phyloP scores from a whole-genome alignment of 176 grass and related monocot genomes.

The Raddia guianensis region DNA sequence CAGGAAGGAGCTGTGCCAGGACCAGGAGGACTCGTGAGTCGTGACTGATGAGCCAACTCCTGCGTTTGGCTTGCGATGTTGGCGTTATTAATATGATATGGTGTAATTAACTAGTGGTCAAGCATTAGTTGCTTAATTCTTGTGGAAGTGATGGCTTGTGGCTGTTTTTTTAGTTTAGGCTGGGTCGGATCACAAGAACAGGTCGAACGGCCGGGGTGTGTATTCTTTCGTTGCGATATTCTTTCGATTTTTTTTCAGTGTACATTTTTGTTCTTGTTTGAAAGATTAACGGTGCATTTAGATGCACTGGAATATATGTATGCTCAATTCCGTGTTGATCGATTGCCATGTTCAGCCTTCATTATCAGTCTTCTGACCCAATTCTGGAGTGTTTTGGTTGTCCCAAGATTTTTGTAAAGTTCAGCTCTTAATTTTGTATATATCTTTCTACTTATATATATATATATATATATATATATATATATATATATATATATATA shows the following conservation, averaged over 20 bases:
- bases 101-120: slow-evolving; percentile 25
- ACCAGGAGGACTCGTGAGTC: slow-evolving; percentile 47
- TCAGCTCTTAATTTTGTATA: background rate
- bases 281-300: background rate
- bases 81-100: slow-evolving; percentile 9
- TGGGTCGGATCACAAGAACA: slow-evolving; percentile 63
- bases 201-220: background rate
- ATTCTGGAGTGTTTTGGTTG: background rate
- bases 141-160: slow-evolving; percentile 48
- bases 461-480: too few species aligned
- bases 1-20: slow-evolving; percentile 82
- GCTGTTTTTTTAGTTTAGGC: slow-evolving; percentile 57
- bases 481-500: too few species aligned
- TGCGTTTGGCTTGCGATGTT: slow-evolving; percentile 32
- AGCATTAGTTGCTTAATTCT: slow-evolving; percentile 15
- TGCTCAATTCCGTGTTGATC: background rate
- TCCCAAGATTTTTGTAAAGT: background rate
- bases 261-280: background rate
- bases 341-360: background rate
- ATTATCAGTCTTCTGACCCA: background rate
- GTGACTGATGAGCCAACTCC: background rate
- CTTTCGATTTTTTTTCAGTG: slow-evolving; percentile 40
- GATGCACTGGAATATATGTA: background rate
- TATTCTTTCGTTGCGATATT: slow-evolving; percentile 41
- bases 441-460: too few species aligned